Percentiles rank a stretch among this genome's conserved stretches.
Evolutionary conservation across 306 rosid genomes (phyloP).

Genomic region (Malus sylvestris): DNA sequence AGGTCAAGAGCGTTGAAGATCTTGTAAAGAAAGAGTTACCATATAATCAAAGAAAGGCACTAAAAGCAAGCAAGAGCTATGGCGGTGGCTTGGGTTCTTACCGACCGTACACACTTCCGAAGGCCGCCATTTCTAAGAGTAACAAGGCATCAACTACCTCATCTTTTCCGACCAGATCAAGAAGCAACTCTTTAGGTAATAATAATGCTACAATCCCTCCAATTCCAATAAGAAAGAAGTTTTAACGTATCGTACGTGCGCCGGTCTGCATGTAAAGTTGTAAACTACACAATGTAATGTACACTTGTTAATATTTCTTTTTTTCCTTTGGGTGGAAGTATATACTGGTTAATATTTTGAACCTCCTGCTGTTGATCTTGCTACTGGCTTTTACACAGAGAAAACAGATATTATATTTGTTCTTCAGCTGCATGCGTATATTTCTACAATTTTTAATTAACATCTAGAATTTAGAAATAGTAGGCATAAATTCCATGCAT

Average conservation of each 20-base stretch:
- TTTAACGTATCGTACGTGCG: not conserved
- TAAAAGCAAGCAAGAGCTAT: conserved; percentile 46
- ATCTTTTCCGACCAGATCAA: conserved; percentile 11
- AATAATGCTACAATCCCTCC: conserved; percentile 19
- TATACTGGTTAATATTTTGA: too few species aligned
- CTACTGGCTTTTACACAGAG: too few species aligned
- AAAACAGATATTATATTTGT: too few species aligned
- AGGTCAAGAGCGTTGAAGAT: conserved; percentile 35
- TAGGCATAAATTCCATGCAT: too few species aligned
- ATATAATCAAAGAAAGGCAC: conserved; percentile 15
- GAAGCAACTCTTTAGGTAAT: conserved; percentile 14
- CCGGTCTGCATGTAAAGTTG: not conserved
- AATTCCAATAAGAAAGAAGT: conserved; percentile 6
- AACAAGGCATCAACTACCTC: conserved; percentile 21
- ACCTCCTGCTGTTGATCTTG: too few species aligned
- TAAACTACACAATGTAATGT: not conserved
- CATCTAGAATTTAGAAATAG: too few species aligned
- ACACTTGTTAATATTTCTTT: not conserved
- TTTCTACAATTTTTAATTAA: too few species aligned
- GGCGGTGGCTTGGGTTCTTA: conserved; percentile 34
- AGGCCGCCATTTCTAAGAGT: conserved; percentile 30
- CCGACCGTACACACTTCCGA: conserved; percentile 29
- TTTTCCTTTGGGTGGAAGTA: not conserved
- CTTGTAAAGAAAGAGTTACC: conserved; percentile 42
- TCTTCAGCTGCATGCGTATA: too few species aligned